Base-by-base conservation (phyloP, 2,329 filamentous ascomycete species). In the Calonectria naviculata region DNA sequence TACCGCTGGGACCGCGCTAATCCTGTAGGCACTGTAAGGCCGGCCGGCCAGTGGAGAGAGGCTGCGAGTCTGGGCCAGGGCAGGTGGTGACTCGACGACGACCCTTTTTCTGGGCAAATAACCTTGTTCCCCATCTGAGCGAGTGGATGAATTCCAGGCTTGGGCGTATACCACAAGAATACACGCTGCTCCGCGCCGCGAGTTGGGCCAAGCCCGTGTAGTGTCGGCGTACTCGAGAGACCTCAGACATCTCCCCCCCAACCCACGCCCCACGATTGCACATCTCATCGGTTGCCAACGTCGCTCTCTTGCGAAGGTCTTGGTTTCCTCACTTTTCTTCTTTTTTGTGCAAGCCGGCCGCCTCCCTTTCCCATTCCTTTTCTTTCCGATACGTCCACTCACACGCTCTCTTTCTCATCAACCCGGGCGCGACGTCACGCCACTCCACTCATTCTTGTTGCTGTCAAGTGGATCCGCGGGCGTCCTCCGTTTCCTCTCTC, bases 361-460 rank as follows among this genome's bases (percentile, higher is more conserved):
- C 31, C 28, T 29, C 49, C 49, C 49, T 72, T 72, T 74, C 72
- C 61, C 62, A 46, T 67, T 54, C 71, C 75, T 72, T 67, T 54
- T 70, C 73, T 72, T 66, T 60, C 28, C 38, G 52, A 60, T 69
- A 68, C 76, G 70, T 76, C 65, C 65, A 66, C 62, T 72, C 73
- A 64, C 61, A 66, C 76, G 70, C 74, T 64, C 65, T 67, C 63
- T n/a, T n/a, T 74, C 73, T 67, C 58, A 52, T 67, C 41, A 42
- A 17, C 44, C 17, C 68, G 75, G 47, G 65, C 70, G 73, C 68
- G 62, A 71, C 67, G 70, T 72, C 63, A 68, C 66, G 70, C 76
- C 72, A 78, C 75, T 78, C 73, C 76, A 71, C 75, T 67, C 71
- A 77, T 60, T 66, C 36, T 62, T 58, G 54, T 67, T 21, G 65